Base-by-base conservation (phyloP, 2,329 filamentous ascomycete species). In the Colletotrichum orchidophilum region DNA sequence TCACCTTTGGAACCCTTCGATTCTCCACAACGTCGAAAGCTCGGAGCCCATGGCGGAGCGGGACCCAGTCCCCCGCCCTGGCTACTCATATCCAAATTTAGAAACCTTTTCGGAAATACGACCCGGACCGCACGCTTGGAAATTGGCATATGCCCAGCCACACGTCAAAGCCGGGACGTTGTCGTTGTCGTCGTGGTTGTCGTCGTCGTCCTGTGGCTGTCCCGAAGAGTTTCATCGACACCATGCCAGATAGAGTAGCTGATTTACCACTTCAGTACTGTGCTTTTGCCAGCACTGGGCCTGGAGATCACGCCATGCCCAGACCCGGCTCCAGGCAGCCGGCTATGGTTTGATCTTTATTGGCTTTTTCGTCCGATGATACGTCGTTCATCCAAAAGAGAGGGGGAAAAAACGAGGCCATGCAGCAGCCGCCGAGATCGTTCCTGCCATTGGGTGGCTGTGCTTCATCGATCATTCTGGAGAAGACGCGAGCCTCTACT, bases 11-110 rank as follows among this genome's bases (percentile, higher is more conserved):
- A 29, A 31, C 58, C 59, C 42, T 50, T 49, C 42, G 21, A 24
- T 58, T 67, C 68, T 50, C 68, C 63, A 67, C 57, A 62, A 12
- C 50, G 63, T 57, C 67, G 63, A 62, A 62, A 33, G 29, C 24
- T 31, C 29, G 46, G 55, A 42, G 18, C 33, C 53, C 55, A 58
- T 55, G 50, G 29, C 49, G 57, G 42, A 35, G 54, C 35, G 54
- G 66, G 55, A 31, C 66, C 49, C 49, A 39, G 42, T 29, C 49
- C 26, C 53, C 61, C 33, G 61, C 27, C 27, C 63, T 46, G 39
- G 39, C 67, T 46, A 50, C 46, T 61, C 31, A 50, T 57, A 35
- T 58, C 68, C 64, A 68, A 63, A 59, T 71, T 71, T 71, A 68
- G 68, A 68, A 68, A 62, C 11, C 6, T 12, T 8, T 59, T 59